These are phyloP conservation scores for Tetrapisispora nanseiensis DNA, from an alignment of 805 yeast species.

Conservation along the genomic window DNA sequence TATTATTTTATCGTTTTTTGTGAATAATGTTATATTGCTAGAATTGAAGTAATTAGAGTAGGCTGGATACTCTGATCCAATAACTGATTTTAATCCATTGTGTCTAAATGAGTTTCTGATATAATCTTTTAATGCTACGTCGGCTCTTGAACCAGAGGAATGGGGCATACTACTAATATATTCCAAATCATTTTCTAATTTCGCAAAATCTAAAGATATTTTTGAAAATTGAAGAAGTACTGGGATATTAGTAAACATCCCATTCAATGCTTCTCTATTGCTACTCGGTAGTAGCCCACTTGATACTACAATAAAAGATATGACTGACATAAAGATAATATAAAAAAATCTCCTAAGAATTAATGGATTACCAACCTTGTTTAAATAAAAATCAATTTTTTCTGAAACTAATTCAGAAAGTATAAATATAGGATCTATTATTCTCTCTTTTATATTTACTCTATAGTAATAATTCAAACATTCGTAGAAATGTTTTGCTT, in stretches of 20 bases:
- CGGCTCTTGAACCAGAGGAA: constrained; percentile 82
- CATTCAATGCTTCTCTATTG: constrained; percentile 32
- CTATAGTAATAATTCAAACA: constrained; percentile 10
- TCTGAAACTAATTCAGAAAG: constrained; percentile 27
- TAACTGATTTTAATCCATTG: constrained; percentile 43
- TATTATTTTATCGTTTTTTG: constrained; percentile 8
- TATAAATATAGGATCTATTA: constrained; percentile 41
- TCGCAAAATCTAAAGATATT: constrained; percentile 42
- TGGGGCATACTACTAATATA: constrained; percentile 78
- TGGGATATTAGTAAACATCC: constrained; percentile 55
- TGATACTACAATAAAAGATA: constrained; percentile 48
- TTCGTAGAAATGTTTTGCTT: constrained; percentile 1
- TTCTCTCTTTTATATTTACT: constrained; percentile 22
- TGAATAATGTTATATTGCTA: constrained; percentile 34
- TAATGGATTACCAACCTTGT: constrained; percentile 74
- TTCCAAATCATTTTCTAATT: constrained; percentile 56
- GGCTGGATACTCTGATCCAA: constrained; percentile 37
- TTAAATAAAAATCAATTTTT: constrained; percentile 47
- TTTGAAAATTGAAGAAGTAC: constrained; percentile 41
- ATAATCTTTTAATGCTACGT: constrained; percentile 58
- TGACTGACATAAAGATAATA: constrained; percentile 50
- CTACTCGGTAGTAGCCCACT: constrained; percentile 45
- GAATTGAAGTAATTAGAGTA: constrained; percentile 43
- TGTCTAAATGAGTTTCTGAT: constrained; percentile 48
- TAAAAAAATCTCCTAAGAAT: constrained; percentile 70